phyloP scores from a whole-genome alignment of 2,329 filamentous ascomycete genomes.

The Colletotrichum euphorbiae region DNA sequence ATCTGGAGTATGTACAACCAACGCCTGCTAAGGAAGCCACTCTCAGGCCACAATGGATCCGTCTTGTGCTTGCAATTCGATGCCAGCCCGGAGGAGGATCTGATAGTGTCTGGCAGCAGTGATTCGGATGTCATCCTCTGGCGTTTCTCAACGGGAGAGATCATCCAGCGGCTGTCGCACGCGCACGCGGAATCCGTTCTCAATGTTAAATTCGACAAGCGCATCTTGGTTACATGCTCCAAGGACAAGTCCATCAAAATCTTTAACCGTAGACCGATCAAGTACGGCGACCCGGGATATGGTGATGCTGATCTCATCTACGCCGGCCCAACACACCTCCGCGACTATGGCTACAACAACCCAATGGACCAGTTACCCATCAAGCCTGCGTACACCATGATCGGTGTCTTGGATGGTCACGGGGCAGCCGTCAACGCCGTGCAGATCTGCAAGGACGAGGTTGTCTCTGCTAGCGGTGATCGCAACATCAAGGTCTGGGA shows the following conservation, averaged over 20 bases:
- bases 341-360: conserved; percentile 65
- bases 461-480: conserved; percentile 96
- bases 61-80: conserved; percentile 97
- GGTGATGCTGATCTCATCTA: conserved; percentile 56
- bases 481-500: conserved; percentile 96
- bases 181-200: conserved; percentile 93
- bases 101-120: conserved; percentile 95
- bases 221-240: conserved; percentile 94
- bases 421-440: conserved; percentile 95
- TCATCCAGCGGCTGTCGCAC: conserved; percentile 78
- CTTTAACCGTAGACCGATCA: conserved; percentile 84
- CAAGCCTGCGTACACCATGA: conserved; percentile 76
- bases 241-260: conserved; percentile 98
- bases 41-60: conserved; percentile 83
- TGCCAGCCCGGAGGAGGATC: conserved; percentile 83
- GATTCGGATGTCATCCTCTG: conserved; percentile 92
- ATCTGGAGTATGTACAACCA: conserved; percentile 91
- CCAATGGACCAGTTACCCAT: conserved; percentile 61
- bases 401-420: conserved; percentile 86
- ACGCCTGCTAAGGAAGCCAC: conserved; percentile 78
- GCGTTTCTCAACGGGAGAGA: conserved; percentile 90
- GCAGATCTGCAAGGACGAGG: conserved; percentile 84
- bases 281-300: conserved; percentile 69
- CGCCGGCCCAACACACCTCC: conserved; percentile 63
- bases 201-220: conserved; percentile 91